Conservation (phyloP, 2,329 filamentous ascomycete species). For the Penicillium hesseltinei region DNA sequence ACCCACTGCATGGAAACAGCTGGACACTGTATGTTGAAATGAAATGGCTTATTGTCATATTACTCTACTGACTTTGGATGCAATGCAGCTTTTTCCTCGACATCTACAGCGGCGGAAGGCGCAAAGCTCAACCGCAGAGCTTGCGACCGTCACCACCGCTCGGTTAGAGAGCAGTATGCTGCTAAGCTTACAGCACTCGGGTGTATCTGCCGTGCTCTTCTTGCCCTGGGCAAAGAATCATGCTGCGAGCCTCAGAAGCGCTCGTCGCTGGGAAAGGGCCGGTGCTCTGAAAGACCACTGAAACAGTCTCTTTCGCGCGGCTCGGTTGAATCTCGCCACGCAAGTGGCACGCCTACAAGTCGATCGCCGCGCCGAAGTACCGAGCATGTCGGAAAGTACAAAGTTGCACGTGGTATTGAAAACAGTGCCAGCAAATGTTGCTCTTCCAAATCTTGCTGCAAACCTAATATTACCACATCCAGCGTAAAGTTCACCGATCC, state of each 20-base stretch:
- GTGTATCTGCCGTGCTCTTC: slow-evolving; percentile 54
- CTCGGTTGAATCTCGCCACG: slow-evolving; percentile 12
- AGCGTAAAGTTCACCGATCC: background rate
- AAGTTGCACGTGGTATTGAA: no score
- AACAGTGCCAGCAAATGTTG: background rate
- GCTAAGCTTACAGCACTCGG: slow-evolving; percentile 50
- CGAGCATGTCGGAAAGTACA: background rate
- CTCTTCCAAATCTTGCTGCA: background rate
- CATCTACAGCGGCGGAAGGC: background rate
- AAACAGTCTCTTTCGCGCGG: background rate
- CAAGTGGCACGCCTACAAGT: background rate
- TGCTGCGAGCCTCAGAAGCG: slow-evolving; percentile 44
- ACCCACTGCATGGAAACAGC: background rate
- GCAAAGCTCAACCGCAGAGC: slow-evolving; percentile 15
- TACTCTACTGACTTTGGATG: background rate
- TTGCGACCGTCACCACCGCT: slow-evolving; percentile 41
- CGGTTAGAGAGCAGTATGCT: slow-evolving; percentile 42
- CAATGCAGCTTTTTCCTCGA: background rate
- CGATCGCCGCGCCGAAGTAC: background rate
- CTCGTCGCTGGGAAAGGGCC: slow-evolving; percentile 1
- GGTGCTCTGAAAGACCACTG: slow-evolving; percentile 7
- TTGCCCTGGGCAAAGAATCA: slow-evolving; percentile 53
- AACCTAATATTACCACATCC: background rate
- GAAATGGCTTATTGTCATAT: background rate
- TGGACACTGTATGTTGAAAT: background rate